Evolutionary conservation across 2,329 filamentous ascomycete species (phyloP), one percentile per base, ranked within the genome.

Genomic region (Cercospora sp.): DNA sequence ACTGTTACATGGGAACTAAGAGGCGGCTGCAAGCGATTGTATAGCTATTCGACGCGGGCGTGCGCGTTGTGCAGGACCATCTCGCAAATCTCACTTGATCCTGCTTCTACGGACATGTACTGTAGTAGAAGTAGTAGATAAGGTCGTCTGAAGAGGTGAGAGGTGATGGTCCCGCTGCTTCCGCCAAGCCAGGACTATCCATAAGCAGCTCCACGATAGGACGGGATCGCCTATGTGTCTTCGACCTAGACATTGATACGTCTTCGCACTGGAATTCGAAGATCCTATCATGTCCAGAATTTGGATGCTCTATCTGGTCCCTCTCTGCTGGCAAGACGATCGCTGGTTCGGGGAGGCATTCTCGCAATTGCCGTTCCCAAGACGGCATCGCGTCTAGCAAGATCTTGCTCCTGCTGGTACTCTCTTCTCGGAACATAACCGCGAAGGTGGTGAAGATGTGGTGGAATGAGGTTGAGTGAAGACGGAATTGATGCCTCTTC

Each of bases 401-500:
- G n/a, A n/a, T n/a, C n/a, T n/a, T n/a, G n/a, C n/a, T n/a, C n/a
- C n/a, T n/a, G n/a, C n/a, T n/a, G n/a, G n/a, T n/a, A n/a, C n/a
- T n/a, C n/a, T n/a, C n/a, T n/a, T n/a, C n/a, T n/a, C n/a, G n/a
- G n/a, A n/a, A n/a, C n/a, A n/a, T n/a, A n/a, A n/a, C n/a, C 48
- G 23, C 48, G 18, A 26, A 28, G 48, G 2, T 28, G 12, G 10
- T 2, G 12, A 51, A 58, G 28, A 58, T 12, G 55, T 36, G 31
- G 55, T 31, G 53, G 23, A 26, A 45, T 30, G 51, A 26, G 23
- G 31, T n/a, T 18, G 48, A 26, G 61, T 55, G 45, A 48, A 36
- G 33, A 48, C 48, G 61, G 61, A 64, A 64, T 59, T 48, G 63
- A 45, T 59, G 63, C 55, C 63, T 48, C 12, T 20, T 59, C 30